Conservation (phyloP, 306 rosid genomes). For the Fragaria nilgerrensis region DNA sequence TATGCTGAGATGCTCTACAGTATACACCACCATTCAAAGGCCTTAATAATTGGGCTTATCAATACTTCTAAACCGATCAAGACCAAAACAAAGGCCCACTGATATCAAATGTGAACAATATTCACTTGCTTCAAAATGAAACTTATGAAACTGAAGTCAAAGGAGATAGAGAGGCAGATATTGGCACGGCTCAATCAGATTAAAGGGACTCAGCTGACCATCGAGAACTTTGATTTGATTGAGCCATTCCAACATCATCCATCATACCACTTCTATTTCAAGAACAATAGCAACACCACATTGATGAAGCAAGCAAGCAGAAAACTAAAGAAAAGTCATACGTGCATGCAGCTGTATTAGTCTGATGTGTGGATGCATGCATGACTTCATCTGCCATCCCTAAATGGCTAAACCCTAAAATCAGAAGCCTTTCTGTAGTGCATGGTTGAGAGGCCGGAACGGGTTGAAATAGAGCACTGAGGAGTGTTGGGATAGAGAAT, state of each 20-base stretch:
- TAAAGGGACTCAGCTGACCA: slow-evolving; percentile 26
- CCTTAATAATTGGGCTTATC: not conserved
- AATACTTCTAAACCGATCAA: not conserved
- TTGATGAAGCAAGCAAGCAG: not conserved
- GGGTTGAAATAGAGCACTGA: not conserved
- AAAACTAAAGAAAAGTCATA: not conserved
- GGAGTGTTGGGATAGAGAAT: not conserved
- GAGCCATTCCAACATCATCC: slow-evolving; percentile 50
- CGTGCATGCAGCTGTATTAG: too few species aligned
- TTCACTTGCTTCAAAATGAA: not conserved
- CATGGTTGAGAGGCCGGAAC: not conserved
- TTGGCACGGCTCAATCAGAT: slow-evolving; percentile 50
- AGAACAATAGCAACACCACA: not conserved
- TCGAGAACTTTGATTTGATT: slow-evolving; percentile 42
- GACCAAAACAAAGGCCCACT: not conserved
- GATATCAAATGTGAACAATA: not conserved
- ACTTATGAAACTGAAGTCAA: not conserved
- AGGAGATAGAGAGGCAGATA: slow-evolving; percentile 7
- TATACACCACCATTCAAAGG: too few species aligned
- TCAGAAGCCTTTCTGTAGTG: not conserved
- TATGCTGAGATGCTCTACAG: too few species aligned
- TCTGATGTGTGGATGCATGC: not conserved
- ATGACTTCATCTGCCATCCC: not conserved
- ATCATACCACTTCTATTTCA: not conserved
- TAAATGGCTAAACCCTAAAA: not conserved